A percentile compares a stretch with the other conserved stretches of the same genome.
phyloP scores from a whole-genome alignment of 805 yeast genomes.

The Lachancea sp. region DNA sequence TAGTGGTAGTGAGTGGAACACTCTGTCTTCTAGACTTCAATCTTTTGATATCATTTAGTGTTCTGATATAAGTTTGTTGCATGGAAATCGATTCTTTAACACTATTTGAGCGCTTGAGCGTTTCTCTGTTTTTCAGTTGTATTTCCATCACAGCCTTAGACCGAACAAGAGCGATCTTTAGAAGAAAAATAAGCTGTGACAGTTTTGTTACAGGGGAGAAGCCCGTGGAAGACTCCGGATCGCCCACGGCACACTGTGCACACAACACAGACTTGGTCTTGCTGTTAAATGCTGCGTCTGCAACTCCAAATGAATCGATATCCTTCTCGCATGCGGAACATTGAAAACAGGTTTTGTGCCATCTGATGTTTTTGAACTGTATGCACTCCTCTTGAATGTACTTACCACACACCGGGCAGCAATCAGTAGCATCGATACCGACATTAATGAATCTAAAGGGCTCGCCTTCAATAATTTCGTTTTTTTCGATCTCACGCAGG shows the following conservation, averaged over 20 bases:
- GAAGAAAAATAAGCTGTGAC: constrained; percentile 64
- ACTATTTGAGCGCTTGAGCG: constrained; percentile 7
- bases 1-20: constrained; percentile 39
- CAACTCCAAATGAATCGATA: constrained; percentile 36
- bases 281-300: constrained; percentile 43
- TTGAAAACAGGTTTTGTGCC: constrained; percentile 74
- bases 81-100: constrained; percentile 19
- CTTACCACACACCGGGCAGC: constrained; percentile 62
- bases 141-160: constrained; percentile 55
- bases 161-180: constrained; percentile 78
- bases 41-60: constrained; percentile 70
- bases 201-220: constrained; percentile 61
- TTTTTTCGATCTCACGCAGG: constrained; percentile 46
- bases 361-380: constrained; percentile 52
- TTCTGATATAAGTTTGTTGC: constrained; percentile 55
- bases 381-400: constrained; percentile 84
- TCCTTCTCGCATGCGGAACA: constrained; percentile 54
- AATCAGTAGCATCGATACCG: constrained; percentile 61
- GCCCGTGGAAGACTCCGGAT: constrained; percentile 45
- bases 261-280: constrained; percentile 43
- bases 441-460: constrained; percentile 41
- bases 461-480: constrained; percentile 33
- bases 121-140: constrained; percentile 22
- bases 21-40: constrained; percentile 66
- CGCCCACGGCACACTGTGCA: constrained; percentile 51